phyloP scores from a whole-genome alignment of 805 yeast genomes.

The Ogataea allantospora region DNA sequence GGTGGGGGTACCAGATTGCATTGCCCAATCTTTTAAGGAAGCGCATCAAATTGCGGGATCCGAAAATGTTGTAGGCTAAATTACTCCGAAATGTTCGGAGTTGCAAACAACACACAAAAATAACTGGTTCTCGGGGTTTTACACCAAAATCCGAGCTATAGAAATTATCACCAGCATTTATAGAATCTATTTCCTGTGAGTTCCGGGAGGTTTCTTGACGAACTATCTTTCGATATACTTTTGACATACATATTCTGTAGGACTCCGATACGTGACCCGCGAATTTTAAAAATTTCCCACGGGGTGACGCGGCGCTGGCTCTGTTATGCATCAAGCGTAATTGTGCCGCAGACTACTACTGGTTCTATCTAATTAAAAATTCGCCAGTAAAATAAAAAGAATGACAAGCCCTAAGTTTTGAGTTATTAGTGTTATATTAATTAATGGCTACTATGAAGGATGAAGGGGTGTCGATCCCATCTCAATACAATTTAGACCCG shows the following conservation, averaged over 20 bases:
- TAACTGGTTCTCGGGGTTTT: constrained; percentile 3
- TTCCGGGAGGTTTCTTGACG: not conserved
- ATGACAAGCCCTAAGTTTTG: constrained; percentile 11
- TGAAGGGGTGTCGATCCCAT: constrained; percentile 9
- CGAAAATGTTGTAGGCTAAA: constrained; percentile 4
- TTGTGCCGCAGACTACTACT: constrained; percentile 9
- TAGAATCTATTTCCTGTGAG: constrained; percentile 1
- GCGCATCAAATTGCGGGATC: constrained; percentile 39
- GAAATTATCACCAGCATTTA: not conserved
- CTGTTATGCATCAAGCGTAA: constrained; percentile 1
- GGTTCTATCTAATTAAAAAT: constrained; percentile 6
- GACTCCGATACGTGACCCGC: constrained; percentile 7
- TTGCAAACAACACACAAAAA: constrained; percentile 1
- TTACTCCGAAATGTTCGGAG: constrained; percentile 5
- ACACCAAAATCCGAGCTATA: constrained; percentile 3
- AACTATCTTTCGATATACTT: not conserved
- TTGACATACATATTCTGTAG: constrained; percentile 6
- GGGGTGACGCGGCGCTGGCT: constrained; percentile 11
- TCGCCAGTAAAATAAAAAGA: constrained; percentile 11
- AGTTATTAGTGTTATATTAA: constrained; percentile 1
- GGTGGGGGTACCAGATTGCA: constrained; percentile 88
- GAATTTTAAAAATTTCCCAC: constrained; percentile 4
- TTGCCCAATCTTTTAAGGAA: constrained; percentile 57
- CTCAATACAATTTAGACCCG: constrained; percentile 7
- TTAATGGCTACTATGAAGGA: constrained; percentile 8